phyloP scores from a whole-genome alignment of 2,329 filamentous ascomycete genomes.

The Shiraia bambusicola region DNA sequence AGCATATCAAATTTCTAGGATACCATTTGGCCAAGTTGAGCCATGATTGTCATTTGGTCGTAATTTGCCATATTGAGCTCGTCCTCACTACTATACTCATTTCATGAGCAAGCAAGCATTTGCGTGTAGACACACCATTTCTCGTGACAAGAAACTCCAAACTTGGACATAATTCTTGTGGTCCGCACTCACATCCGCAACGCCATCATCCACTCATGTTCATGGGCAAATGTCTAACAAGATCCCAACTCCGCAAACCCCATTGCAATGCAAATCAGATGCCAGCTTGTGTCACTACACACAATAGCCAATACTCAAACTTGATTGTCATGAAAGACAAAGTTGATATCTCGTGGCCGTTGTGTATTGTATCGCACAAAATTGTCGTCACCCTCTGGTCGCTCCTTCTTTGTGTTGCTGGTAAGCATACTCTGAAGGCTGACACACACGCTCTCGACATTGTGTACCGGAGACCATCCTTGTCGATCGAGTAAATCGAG shows the following conservation, averaged over 20 bases:
- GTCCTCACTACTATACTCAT: no score
- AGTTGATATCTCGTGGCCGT: conserved; percentile 84
- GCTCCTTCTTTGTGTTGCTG: conserved; percentile 86
- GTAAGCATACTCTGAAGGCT: conserved; percentile 98
- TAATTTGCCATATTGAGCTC: no score
- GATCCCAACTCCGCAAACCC: no score
- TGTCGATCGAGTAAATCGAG: conserved; percentile 84
- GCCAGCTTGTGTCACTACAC: not conserved
- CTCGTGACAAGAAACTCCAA: no score
- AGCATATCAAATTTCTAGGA: no score
- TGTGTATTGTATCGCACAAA: conserved; percentile 80
- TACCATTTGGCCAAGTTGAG: no score
- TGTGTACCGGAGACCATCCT: conserved; percentile 96
- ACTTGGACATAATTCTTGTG: no score
- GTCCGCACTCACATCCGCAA: not conserved
- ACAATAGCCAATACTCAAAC: conserved; percentile 35
- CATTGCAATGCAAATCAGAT: not conserved
- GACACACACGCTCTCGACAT: conserved; percentile 95
- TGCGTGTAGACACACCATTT: no score
- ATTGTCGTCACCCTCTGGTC: conserved; percentile 84
- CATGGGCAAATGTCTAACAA: no score
- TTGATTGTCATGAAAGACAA: conserved; percentile 87
- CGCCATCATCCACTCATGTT: not conserved
- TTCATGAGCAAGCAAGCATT: no score
- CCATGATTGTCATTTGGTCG: no score